phyloP scores from a whole-genome alignment of 1,139 yeast species.

The Blastobotrys indianensis region DNA sequence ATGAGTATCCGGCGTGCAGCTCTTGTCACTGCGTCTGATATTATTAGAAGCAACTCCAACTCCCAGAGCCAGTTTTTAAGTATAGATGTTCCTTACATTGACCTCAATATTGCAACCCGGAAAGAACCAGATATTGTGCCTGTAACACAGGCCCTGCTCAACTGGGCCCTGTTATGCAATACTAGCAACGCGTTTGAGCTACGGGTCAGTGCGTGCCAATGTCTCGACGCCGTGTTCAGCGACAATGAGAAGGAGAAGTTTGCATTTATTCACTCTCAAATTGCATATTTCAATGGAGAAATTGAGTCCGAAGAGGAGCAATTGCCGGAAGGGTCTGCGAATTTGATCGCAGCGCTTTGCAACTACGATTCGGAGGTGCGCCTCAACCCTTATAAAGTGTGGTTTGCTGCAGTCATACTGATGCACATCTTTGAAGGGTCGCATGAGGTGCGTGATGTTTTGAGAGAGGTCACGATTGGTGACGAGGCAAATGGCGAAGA shows the following conservation, averaged over 20 bases:
- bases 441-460: constrained; percentile 44
- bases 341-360: constrained; percentile 62
- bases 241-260: constrained; percentile 57
- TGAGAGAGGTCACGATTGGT: constrained; percentile 59
- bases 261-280: constrained; percentile 61
- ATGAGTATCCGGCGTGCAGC: constrained; percentile 60
- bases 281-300: constrained; percentile 38
- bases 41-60: constrained; percentile 57
- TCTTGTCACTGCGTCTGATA: constrained; percentile 67
- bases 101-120: constrained; percentile 59
- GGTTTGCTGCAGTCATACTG: constrained; percentile 75
- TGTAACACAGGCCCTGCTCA: constrained; percentile 65
- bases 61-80: constrained; percentile 67
- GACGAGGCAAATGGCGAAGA: constrained; percentile 64
- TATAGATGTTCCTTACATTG: constrained; percentile 87
- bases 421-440: constrained; percentile 56
- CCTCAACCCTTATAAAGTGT: constrained; percentile 77
- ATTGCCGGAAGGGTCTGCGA: constrained; percentile 30
- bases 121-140: constrained; percentile 43
- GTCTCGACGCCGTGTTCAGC: constrained; percentile 63
- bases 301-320: constrained; percentile 5
- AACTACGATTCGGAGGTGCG: constrained; percentile 73
- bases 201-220: constrained; percentile 61
- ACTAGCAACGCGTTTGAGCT: constrained; percentile 82
- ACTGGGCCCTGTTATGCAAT: constrained; percentile 74